Evolutionary conservation across 345 rosid genomes (phyloP), one percentile per base, ranked within the genome.

Genomic region (Cardamine chenopodiifolia): DNA sequence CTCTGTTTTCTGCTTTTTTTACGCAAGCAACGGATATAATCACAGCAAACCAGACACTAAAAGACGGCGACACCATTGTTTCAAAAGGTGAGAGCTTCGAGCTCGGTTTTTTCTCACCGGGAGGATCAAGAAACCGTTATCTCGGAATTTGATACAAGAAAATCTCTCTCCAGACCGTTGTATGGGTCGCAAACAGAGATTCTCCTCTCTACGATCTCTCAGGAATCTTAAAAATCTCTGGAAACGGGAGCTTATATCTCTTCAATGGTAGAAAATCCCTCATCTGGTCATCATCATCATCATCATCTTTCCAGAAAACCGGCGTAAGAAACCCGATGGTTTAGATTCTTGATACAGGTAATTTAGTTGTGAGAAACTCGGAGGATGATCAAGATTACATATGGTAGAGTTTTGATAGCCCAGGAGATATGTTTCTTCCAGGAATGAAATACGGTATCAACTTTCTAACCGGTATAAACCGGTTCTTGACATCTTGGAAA

Each of bases 351-450:
- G 89, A 84, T 56, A 79, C 85, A 23, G 97, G 99, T 29, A 92
- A 94, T 53, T 75, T 94, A 9, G 89, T 94, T 8, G 70, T 92
- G 25, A 87, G 68, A 81, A 88, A 86, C 63, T 79, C 72, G n/a
- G 52, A n/a, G 22, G 62, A 60, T 56, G 35, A 64, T 55, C 69
- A 70, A 40, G 54, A 74, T 74, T 79, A 73, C 67, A 62, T 90
- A 9, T 94, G 97, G 97, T 97, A 90, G 73, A 91, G 97, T 71
- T 91, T 91, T 26, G 97, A 94, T 80, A 75, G 76, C 34, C 98
- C 97, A 1, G 88, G 90, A 7, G 93, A 91, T 66, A 88, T 90
- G 52, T 65, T 94, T 73, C 73, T 94, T 67, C 89, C 97, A 0
- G 90, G 66, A 6, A 86, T 90, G 97, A 94, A 90, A 58, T 71